Percentiles rank a stretch among this genome's conserved stretches.
Evolutionary conservation across 2,329 filamentous ascomycete genomes (phyloP).

Genomic region (Neonectria magnoliae): DNA sequence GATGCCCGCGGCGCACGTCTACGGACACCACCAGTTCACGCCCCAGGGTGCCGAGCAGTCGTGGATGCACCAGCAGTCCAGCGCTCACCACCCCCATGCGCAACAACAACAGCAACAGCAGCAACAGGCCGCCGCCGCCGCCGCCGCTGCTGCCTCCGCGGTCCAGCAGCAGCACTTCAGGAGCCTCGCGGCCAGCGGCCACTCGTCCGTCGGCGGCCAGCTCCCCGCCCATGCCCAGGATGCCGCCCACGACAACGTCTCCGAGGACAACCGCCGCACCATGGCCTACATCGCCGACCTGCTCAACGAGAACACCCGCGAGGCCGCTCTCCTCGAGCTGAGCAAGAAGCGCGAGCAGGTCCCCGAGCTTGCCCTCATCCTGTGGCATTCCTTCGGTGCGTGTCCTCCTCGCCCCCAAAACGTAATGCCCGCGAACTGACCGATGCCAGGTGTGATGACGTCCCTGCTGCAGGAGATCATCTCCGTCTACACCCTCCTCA

Average conservation of each 20-base stretch:
- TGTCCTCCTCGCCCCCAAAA: constrained; percentile 29
- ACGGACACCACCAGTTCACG: constrained; percentile 74
- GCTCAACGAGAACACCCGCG: constrained; percentile 85
- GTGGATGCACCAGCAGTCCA: constrained; percentile 75
- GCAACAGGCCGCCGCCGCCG: constrained; percentile 58
- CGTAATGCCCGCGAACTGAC: constrained; percentile 26
- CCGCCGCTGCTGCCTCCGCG: constrained; percentile 58
- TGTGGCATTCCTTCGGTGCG: constrained; percentile 98
- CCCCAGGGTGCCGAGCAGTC: constrained; percentile 66
- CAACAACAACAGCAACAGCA: constrained; percentile 66
- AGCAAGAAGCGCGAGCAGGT: constrained; percentile 99
- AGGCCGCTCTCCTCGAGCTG: constrained; percentile 90
- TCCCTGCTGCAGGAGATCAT: constrained; percentile 98
- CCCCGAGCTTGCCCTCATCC: constrained; percentile 91
- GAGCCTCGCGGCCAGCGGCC: constrained; percentile 72
- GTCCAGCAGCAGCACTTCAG: constrained; percentile 73
- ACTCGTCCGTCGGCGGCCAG: constrained; percentile 60
- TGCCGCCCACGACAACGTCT: constrained; percentile 72
- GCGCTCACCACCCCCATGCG: constrained; percentile 65
- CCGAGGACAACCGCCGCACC: constrained; percentile 92
- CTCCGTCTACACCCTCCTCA: constrained; percentile 95
- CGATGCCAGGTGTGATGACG: constrained; percentile 89
- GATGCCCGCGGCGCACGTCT: constrained; percentile 72
- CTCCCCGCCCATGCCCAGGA: constrained; percentile 64
- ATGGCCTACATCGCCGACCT: constrained; percentile 92